Evolutionary conservation across 176 grass and related monocot species (phyloP).

Genomic region (Rhipidocladum racemiflorum): DNA sequence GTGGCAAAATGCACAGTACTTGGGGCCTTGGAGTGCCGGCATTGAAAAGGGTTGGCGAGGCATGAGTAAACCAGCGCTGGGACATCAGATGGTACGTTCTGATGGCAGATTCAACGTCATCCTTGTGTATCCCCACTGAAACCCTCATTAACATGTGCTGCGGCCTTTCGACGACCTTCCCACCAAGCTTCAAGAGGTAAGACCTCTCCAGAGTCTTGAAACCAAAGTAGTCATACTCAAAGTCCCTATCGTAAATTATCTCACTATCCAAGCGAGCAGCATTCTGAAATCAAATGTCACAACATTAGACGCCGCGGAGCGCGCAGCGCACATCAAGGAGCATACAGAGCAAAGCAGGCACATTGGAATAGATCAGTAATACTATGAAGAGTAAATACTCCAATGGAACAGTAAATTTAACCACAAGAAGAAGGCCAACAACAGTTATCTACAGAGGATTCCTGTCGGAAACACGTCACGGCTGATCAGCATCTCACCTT

Average conservation of each 20-base stretch:
- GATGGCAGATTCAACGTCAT: slow-evolving; percentile 77
- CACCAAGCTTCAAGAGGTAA: slow-evolving; percentile 73
- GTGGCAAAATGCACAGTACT: slow-evolving; percentile 28
- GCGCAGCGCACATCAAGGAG: background rate
- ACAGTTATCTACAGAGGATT: background rate
- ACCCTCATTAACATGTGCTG: slow-evolving; percentile 99
- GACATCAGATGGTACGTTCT: slow-evolving; percentile 92
- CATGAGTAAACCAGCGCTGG: slow-evolving; percentile 97
- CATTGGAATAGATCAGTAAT: background rate
- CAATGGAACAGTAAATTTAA: slow-evolving; percentile 6
- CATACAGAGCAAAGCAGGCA: background rate
- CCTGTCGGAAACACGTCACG: background rate
- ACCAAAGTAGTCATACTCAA: slow-evolving; percentile 95
- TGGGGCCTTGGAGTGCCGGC: slow-evolving; percentile 88
- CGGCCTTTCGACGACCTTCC: slow-evolving; percentile 69
- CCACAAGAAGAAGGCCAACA: background rate
- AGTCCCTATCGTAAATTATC: slow-evolving; percentile 98
- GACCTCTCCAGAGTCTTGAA: slow-evolving; percentile 97
- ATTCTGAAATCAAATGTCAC: slow-evolving; percentile 53
- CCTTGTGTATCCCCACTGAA: slow-evolving; percentile 92
- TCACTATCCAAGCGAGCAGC: slow-evolving; percentile 80
- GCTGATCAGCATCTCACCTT: slow-evolving; percentile 39
- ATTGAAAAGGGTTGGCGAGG: slow-evolving; percentile 89
- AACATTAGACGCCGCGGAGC: background rate
- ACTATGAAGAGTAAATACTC: background rate